Conservation (phyloP, 257 asterid species). For the Ajuga chamaepitys region DNA sequence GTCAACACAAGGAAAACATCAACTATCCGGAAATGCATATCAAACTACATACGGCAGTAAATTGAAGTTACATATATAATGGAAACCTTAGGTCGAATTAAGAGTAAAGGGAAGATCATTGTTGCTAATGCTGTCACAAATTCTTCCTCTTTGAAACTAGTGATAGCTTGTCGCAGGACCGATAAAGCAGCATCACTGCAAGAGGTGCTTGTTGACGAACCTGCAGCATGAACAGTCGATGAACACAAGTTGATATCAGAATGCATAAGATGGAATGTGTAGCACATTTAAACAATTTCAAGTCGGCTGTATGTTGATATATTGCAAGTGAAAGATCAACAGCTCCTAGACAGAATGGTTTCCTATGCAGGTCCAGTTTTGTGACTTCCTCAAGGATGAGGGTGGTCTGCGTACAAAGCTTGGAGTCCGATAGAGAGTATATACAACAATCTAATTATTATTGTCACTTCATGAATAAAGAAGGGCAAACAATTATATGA, state of each 20-base stretch:
- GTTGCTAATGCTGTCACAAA: conserved; percentile 41
- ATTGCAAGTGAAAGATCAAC: not conserved
- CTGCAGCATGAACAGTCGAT: conserved; percentile 33
- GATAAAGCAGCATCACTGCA: conserved; percentile 38
- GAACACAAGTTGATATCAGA: not conserved
- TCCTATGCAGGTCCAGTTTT: not conserved
- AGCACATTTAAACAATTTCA: not conserved
- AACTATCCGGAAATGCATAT: conserved; percentile 12
- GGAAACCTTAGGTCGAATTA: conserved; percentile 67
- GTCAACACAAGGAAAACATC: conserved; percentile 14
- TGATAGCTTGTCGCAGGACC: conserved; percentile 52
- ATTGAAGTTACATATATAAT: not conserved
- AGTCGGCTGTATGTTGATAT: conserved; percentile 1
- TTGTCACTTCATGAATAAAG: not conserved
- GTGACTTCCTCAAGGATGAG: conserved; percentile 4
- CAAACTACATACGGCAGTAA: conserved; percentile 5
- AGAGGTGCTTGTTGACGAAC: conserved; percentile 39
- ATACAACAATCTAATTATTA: not conserved
- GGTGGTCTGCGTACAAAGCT: not conserved
- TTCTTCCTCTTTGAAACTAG: conserved; percentile 42
- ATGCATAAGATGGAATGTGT: not conserved
- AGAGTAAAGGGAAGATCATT: conserved; percentile 58
- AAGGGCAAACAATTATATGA: not conserved
- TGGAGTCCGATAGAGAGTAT: not conserved
- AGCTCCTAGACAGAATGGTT: not conserved